Evolutionary conservation across 768 basidiomycete genomes (phyloP), one percentile per base, ranked within the genome.

Genomic region (Clavaria fumosa): DNA sequence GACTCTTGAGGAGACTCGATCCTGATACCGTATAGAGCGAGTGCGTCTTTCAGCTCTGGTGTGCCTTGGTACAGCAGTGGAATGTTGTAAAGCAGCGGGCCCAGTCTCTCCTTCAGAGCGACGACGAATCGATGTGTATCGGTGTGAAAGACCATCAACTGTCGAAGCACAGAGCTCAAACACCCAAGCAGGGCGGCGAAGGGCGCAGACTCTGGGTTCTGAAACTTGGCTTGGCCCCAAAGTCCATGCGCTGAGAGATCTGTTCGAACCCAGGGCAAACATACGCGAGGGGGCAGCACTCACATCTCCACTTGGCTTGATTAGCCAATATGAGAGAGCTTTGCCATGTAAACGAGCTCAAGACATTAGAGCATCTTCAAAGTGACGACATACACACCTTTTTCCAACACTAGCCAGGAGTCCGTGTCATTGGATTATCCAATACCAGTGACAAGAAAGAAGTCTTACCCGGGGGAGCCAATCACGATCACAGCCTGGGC

Each of bases 161-260:
- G 80, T 5, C 78, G 65, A 20, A 83, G 61, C 30, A 80, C 75
- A 9, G 77, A 72, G 3, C 78, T 79, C 4, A 83, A 56, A 46
- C 77, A 78, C 4, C 70, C 63, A 23, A 81, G 60, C 76, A 83
- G 50, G 1, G 76, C 72, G 10, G 73, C 64, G 50, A 80, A 83
- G 11, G 80, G 80, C 3, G 77, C 73, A 2, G 75, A 69, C 38
- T 76, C 72, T 4, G 64, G 61, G 34, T 60, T 67, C 45, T 77
- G 71, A 43, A 80, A 80, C 54, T 79, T 80, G 5, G 78, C 77
- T 44, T 80, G 77, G 10, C 78, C 78, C 78, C 78, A 82, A 4
- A 80, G 62, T 3, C 78, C 78, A 45, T 78, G 76, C 15, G 67
- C 70, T 73, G 34, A 34, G 20, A 31, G 22, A 43, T 19, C 5